Evolutionary conservation across 371 early-diverging fungal genomes (phyloP).

Genomic region (Circinella umbellata): DNA sequence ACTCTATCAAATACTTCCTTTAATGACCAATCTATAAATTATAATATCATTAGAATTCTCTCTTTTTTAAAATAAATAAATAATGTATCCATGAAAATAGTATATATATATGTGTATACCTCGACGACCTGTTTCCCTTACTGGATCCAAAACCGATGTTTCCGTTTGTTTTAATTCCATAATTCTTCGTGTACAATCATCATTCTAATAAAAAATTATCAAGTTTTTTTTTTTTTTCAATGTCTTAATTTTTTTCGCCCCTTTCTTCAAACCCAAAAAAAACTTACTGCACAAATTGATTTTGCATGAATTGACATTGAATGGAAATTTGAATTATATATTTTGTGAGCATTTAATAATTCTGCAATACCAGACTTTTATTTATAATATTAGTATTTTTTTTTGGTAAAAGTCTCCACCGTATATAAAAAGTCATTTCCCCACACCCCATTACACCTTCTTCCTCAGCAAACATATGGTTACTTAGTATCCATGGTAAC

Average conservation of each 20-base stretch:
- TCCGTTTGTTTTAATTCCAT: constrained; percentile 67
- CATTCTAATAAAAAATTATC: constrained; percentile 23
- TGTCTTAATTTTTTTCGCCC: too few species aligned
- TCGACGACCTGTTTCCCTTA: constrained; percentile 60
- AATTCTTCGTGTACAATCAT: constrained; percentile 27
- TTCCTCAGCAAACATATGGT: too few species aligned
- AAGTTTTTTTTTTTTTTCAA: too few species aligned
- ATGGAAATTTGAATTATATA: constrained; percentile 90
- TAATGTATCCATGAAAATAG: too few species aligned
- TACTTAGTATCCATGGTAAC: not conserved
- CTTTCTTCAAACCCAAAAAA: not conserved
- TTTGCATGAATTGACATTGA: constrained; percentile 82
- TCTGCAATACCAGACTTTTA: constrained; percentile 80
- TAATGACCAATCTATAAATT: constrained; percentile 70
- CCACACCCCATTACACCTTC: too few species aligned
- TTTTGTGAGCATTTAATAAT: constrained; percentile 85
- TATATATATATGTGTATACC: constrained; percentile 27
- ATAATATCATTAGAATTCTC: too few species aligned
- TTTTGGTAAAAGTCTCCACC: too few species aligned
- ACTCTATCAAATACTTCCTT: constrained; percentile 67
- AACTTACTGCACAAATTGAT: constrained; percentile 59
- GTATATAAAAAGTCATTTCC: too few species aligned
- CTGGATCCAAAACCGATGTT: constrained; percentile 76
- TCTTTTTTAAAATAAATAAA: too few species aligned
- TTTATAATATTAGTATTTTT: too few species aligned